Conservation (phyloP, 208 protist species). For the Polymyxa betae region DNA sequence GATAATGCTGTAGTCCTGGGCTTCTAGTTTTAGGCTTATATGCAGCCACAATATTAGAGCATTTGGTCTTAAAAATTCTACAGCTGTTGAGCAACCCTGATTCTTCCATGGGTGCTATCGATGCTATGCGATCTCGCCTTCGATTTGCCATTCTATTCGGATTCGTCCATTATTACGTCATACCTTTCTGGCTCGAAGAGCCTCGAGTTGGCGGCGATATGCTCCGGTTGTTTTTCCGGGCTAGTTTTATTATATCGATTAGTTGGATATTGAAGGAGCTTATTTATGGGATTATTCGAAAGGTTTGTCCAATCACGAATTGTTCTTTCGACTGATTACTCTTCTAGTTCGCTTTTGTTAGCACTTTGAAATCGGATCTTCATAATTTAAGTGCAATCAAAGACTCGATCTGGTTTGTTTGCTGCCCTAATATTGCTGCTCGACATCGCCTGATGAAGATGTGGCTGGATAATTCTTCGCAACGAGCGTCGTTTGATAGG, state of each 20-base stretch:
- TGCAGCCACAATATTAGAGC: neutral
- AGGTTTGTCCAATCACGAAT: neutral
- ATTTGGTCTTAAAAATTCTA: neutral
- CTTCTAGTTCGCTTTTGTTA: neutral
- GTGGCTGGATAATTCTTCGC: neutral
- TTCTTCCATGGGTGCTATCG: neutral
- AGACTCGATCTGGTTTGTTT: conserved; percentile 7
- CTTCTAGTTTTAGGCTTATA: neutral
- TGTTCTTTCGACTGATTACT: neutral
- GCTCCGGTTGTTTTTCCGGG: neutral
- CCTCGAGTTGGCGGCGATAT: neutral
- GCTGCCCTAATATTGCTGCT: neutral
- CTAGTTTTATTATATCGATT: neutral
- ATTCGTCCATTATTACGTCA: neutral
- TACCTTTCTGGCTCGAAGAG: neutral
- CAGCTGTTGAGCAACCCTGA: neutral
- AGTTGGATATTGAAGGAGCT: conserved; percentile 6
- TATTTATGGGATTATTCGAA: neutral
- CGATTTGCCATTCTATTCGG: conserved; percentile 11
- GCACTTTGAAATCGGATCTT: neutral
- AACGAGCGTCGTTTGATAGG: neutral
- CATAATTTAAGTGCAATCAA: neutral
- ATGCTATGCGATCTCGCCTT: neutral
- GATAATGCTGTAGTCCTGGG: neutral
- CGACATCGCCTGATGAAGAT: neutral